Conservation (phyloP, 2,329 filamentous ascomycete genomes). For the Monosporascus sp. region DNA sequence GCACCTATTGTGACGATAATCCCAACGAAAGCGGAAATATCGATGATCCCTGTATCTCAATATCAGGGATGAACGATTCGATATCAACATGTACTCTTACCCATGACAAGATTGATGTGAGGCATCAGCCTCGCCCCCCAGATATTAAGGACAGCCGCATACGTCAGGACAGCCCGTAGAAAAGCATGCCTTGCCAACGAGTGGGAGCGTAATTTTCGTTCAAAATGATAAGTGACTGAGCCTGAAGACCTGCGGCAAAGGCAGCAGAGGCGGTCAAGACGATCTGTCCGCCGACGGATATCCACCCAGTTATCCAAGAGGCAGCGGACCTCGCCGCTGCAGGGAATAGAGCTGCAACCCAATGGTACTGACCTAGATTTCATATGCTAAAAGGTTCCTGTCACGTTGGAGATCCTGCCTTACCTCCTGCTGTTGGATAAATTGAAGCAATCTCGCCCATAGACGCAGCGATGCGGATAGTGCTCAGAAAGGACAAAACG, state of each 20-base stretch:
- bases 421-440: too few relatives aligned
- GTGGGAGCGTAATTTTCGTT: constrained; percentile 36
- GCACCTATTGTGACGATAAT: constrained; percentile 25
- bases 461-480: too few relatives aligned
- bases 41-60: too few relatives aligned
- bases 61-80: too few relatives aligned
- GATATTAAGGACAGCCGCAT: constrained; percentile 34
- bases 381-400: too few relatives aligned
- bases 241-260: constrained; percentile 38
- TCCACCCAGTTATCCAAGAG: constrained; percentile 31
- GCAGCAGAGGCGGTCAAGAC: constrained; percentile 42
- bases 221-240: constrained; percentile 37
- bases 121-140: constrained; percentile 34
- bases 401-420: too few relatives aligned
- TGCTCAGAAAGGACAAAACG: too few relatives aligned
- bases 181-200: constrained; percentile 41
- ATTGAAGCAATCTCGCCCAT: too few relatives aligned
- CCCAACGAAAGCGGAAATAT: constrained; percentile 1
- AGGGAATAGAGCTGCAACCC: too few relatives aligned
- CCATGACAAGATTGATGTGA: constrained; percentile 28
- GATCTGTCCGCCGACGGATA: constrained; percentile 40
- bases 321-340: too few relatives aligned
- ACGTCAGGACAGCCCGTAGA: constrained; percentile 38
- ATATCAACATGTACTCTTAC: constrained; percentile 14
- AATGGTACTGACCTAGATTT: too few relatives aligned